phyloP scores from a whole-genome alignment of 2,329 filamentous ascomycete species.

The Pseudocercospora pini-densiflorae region DNA sequence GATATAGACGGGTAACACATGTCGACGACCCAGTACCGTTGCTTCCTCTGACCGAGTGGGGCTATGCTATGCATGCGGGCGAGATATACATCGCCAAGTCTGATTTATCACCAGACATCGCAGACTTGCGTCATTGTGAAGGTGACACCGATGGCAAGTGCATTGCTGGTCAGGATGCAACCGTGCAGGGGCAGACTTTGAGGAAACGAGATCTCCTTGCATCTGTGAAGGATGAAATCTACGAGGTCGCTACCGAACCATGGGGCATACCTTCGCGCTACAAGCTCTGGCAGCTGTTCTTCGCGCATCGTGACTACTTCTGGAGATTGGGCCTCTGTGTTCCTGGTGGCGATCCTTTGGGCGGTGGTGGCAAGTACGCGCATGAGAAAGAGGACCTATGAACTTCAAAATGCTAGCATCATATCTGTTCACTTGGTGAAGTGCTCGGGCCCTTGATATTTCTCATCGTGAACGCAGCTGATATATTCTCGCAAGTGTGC shows the following conservation, averaged over 20 bases:
- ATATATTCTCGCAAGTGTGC: not conserved
- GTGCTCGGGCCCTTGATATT: not conserved
- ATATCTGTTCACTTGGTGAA: not conserved
- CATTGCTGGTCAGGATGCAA: constrained; percentile 63
- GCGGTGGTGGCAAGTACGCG: constrained; percentile 33
- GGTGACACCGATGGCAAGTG: constrained; percentile 75
- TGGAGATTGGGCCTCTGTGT: constrained; percentile 90
- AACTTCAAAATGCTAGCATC: not conserved
- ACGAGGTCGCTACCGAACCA: constrained; percentile 38
- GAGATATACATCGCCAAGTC: constrained; percentile 84
- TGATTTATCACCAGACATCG: constrained; percentile 67
- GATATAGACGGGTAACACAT: constrained; percentile 83
- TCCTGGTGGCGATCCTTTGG: constrained; percentile 53
- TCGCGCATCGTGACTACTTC: constrained; percentile 95
- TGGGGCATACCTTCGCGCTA: constrained; percentile 58
- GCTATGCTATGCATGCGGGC: constrained; percentile 80
- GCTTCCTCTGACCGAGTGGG: constrained; percentile 85
- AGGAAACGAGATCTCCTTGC: constrained; percentile 30
- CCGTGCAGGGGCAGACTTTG: constrained; percentile 17
- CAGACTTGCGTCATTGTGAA: constrained; percentile 72
- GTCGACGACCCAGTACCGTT: constrained; percentile 85
- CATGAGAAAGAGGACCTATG: constrained; percentile 34
- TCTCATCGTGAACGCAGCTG: not conserved
- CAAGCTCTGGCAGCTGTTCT: constrained; percentile 90
- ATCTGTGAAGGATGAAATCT: constrained; percentile 35